Evolutionary conservation across 2,329 filamentous ascomycete genomes (phyloP).

Genomic region (Colletotrichum sp.): DNA sequence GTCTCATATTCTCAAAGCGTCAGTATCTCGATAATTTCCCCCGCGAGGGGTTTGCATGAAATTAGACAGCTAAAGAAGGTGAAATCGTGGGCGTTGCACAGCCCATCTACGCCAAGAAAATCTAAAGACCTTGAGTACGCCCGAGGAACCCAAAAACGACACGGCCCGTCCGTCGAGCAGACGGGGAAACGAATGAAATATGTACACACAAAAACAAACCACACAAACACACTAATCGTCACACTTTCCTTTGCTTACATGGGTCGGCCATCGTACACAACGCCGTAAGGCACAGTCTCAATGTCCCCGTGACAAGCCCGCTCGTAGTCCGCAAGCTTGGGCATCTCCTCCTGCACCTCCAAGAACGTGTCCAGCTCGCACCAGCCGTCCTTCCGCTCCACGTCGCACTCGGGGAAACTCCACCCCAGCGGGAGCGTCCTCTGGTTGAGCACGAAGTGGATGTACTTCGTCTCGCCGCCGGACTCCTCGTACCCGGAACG

Average conservation of each 20-base stretch:
- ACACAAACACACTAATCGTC: neutral
- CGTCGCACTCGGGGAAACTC: slow-evolving; percentile 70
- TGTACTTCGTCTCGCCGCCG: slow-evolving; percentile 66
- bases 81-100: neutral
- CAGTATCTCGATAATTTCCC: neutral
- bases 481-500: slow-evolving; percentile 56
- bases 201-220: neutral
- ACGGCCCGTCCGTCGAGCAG: neutral
- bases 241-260: slow-evolving; percentile 12
- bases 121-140: neutral
- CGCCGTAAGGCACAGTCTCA: slow-evolving; percentile 37
- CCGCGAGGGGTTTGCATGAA: neutral
- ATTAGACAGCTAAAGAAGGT: neutral
- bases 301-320: slow-evolving; percentile 68
- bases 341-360: slow-evolving; percentile 62
- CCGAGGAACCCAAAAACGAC: neutral
- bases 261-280: slow-evolving; percentile 43
- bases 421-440: slow-evolving; percentile 71
- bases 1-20: neutral
- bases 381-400: slow-evolving; percentile 72
- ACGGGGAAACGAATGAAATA: neutral
- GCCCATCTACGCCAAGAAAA: neutral
- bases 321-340: slow-evolving; percentile 64
- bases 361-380: slow-evolving; percentile 76
- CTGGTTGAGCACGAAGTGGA: slow-evolving; percentile 78